Base-by-base conservation (phyloP, 2,329 filamentous ascomycete species). In the Monilinia vaccinii-corymbosi region DNA sequence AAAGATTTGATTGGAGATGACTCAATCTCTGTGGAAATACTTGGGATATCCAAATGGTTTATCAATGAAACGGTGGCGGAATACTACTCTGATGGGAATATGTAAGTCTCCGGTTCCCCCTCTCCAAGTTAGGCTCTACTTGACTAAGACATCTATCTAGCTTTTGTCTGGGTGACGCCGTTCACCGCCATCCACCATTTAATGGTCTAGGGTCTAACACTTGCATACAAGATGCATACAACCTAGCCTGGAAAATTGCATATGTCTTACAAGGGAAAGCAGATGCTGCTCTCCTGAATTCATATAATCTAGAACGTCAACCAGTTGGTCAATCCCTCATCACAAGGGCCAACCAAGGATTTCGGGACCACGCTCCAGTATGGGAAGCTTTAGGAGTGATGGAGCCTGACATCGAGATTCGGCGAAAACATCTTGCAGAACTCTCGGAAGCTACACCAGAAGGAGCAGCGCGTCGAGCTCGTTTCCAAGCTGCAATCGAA, bases 31-130 rank as follows among this genome's bases (percentile, higher is more conserved):
- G 72, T 78, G 2, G 75, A 84, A 66, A 76, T 85, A 50, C 59
- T 83, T n/a, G 71, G 77, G 57, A 70, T 82, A 7, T 78, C 79
- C 10, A 80, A 79, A 64, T 87, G 84, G 84, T 75, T 73, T 57
- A 79, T 86, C 66, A 84, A 85, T 64, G 83, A 86, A 69, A 81
- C 75, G 6, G 79, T 84, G 1, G 84, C 83, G 0, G 78, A 84
- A 67, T 71, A 74, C 14, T 86, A 84, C 64, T 61, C 67, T 25
- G 62, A 64, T 38, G 66, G 62, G 4, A 66, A 61, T 49, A 77
- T 76, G 44, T 69, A 57, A 56, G 64, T 52, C 8, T 31, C 14
- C 3, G 1, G 16, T 18, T 31, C 8, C 8, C 6, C 6, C 8
- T 23, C 2, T 9, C 7, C 5, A 14, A 4, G 4, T 23, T 11